These are phyloP conservation scores for Elymus sibiricus DNA, from an alignment of 176 grass and related monocot species.

Conservation along the genomic window DNA sequence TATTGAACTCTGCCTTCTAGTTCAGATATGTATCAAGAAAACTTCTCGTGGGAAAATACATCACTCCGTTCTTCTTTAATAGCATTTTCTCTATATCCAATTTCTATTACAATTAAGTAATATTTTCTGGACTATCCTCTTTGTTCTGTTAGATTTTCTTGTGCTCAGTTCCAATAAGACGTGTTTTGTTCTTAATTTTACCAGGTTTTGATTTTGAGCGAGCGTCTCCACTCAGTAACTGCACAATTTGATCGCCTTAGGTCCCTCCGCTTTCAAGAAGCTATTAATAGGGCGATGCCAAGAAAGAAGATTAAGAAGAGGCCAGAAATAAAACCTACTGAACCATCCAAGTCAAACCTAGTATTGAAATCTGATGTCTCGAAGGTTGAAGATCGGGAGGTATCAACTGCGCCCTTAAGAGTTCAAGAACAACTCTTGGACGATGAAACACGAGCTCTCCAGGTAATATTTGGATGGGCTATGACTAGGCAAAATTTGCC, in stretches of 20 bases:
- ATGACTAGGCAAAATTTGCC: not conserved
- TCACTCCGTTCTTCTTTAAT: not conserved
- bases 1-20: not conserved
- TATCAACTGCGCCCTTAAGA: slow-evolving; percentile 50
- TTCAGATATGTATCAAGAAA: not conserved
- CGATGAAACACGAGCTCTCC: slow-evolving; percentile 78
- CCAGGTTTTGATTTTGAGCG: slow-evolving; percentile 92
- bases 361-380: slow-evolving; percentile 52
- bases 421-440: slow-evolving; percentile 90
- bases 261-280: slow-evolving; percentile 86
- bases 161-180: slow-evolving; percentile 18
- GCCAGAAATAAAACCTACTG: slow-evolving; percentile 46
- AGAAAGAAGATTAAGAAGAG: slow-evolving; percentile 76
- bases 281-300: slow-evolving; percentile 77
- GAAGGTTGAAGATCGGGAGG: slow-evolving; percentile 49
- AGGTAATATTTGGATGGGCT: slow-evolving; percentile 45
- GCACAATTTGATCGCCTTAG: slow-evolving; percentile 80
- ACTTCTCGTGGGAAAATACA: not conserved
- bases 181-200: not conserved
- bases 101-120: not conserved
- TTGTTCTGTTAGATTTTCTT: not conserved
- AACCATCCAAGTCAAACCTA: slow-evolving; percentile 39
- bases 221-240: slow-evolving; percentile 78
- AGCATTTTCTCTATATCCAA: not conserved
- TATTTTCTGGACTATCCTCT: slow-evolving; percentile 6